Percentiles rank a stretch among this genome's conserved stretches.
Evolutionary conservation across 2,329 filamentous ascomycete genomes (phyloP).

Genomic region (Trichoderma gracile): DNA sequence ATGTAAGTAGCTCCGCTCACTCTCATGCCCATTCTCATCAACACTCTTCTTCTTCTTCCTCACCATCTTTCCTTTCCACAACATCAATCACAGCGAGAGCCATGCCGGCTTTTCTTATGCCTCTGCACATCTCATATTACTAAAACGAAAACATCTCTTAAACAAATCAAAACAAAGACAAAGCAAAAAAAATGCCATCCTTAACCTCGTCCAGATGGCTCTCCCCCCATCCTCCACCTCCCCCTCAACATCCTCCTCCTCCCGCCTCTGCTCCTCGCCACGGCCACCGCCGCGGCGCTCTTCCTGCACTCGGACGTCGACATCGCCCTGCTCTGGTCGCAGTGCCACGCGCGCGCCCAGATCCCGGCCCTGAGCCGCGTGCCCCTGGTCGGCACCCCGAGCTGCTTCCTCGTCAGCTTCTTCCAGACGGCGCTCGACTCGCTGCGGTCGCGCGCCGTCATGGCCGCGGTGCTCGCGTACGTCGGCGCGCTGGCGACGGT

Average conservation of each 20-base stretch:
- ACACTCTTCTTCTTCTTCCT: not conserved
- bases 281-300: conserved; percentile 45
- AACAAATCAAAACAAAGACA: too few species aligned
- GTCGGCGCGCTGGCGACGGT: conserved; percentile 51
- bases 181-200: not conserved
- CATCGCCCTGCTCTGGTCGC: conserved; percentile 53
- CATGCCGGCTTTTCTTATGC: not conserved
- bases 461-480: conserved; percentile 47
- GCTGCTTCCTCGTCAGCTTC: conserved; percentile 55
- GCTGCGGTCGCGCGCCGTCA: conserved; percentile 43
- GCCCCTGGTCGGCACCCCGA: conserved; percentile 47
- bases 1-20: not conserved
- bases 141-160: not conserved
- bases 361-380: conserved; percentile 48
- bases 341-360: conserved; percentile 52
- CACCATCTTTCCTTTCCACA: too few species aligned
- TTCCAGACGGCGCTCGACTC: conserved; percentile 48
- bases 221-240: conserved; percentile 53
- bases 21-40: not conserved
- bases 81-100: not conserved
- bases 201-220: not conserved
- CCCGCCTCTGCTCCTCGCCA: conserved; percentile 48
- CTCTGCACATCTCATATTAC: too few species aligned
- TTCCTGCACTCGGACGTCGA: conserved; percentile 53
- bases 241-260: conserved; percentile 55